phyloP scores from a whole-genome alignment of 1,139 yeast genomes.

The Meyerozyma sp. region DNA sequence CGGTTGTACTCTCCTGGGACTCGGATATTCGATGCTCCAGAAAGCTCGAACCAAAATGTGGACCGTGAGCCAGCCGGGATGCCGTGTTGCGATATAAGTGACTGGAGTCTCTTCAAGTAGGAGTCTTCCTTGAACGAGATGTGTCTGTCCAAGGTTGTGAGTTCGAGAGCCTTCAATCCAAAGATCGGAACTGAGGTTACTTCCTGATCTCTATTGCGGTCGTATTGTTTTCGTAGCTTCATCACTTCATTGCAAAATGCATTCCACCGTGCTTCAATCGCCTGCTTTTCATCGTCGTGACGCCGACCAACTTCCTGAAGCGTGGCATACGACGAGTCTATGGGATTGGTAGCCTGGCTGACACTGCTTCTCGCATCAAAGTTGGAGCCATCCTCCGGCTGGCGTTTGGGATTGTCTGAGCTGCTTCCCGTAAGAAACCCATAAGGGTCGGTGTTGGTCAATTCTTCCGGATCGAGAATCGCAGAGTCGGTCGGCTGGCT shows the following conservation, averaged over 20 bases:
- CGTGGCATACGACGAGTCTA: neutral
- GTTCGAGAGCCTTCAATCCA: neutral
- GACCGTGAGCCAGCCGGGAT: constrained; percentile 47
- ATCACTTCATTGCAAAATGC: neutral
- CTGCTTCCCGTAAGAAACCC: neutral
- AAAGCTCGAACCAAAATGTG: constrained; percentile 49
- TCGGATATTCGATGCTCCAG: constrained; percentile 43
- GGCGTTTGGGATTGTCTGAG: neutral
- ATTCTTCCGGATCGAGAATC: neutral
- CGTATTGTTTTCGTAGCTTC: neutral
- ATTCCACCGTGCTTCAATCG: neutral
- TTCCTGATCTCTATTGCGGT: neutral
- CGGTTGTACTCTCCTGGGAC: constrained; percentile 49
- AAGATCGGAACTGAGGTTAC: neutral
- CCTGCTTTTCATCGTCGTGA: neutral
- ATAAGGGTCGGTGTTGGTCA: neutral
- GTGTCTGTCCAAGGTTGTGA: neutral
- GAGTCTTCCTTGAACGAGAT: neutral
- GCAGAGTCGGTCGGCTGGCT: neutral
- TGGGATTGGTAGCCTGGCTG: neutral
- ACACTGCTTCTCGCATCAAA: neutral
- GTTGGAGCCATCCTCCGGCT: neutral
- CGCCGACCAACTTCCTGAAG: neutral
- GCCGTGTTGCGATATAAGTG: constrained; percentile 37
- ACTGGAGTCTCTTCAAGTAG: constrained; percentile 20